A percentile compares a stretch with the other conserved stretches of the same genome.
Evolutionary conservation across 179 eudicot genomes (phyloP).

Genomic region (Camellia oleifera): DNA sequence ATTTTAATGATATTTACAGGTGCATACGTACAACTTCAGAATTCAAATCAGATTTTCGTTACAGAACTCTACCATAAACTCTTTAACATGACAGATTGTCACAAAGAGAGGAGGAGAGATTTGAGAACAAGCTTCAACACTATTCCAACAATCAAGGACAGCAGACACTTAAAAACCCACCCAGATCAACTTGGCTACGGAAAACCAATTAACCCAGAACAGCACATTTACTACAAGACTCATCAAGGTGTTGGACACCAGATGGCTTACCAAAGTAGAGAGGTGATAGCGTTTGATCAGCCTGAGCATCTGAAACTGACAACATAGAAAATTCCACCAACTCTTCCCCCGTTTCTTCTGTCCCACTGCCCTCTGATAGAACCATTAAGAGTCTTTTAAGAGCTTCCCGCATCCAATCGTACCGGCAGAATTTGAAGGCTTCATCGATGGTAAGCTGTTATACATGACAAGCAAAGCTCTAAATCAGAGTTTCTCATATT

Average conservation of each 20-base stretch:
- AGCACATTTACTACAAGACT: slow-evolving; percentile 14
- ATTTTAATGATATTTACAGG: not conserved
- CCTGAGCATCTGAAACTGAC: slow-evolving; percentile 4
- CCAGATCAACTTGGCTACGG: not conserved
- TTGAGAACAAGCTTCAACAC: not conserved
- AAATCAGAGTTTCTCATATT: not conserved
- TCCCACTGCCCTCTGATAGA: slow-evolving; percentile 16
- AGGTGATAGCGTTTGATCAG: slow-evolving; percentile 1
- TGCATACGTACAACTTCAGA: not conserved
- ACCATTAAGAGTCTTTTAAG: slow-evolving; percentile 24
- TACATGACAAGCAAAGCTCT: not conserved
- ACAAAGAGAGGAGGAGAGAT: not conserved
- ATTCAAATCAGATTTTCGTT: not conserved
- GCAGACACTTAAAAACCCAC: not conserved
- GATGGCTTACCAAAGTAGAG: slow-evolving; percentile 10
- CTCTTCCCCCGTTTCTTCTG: slow-evolving; percentile 9
- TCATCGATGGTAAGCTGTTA: slow-evolving; percentile 37
- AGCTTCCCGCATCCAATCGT: slow-evolving; percentile 58
- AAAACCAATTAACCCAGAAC: slow-evolving; percentile 10
- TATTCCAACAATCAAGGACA: not conserved
- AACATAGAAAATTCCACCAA: not conserved
- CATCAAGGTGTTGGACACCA: slow-evolving; percentile 11
- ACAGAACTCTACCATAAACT: not conserved
- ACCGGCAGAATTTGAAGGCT: slow-evolving; percentile 41
- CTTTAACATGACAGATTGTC: not conserved